Percentiles rank a stretch among this genome's conserved stretches.
These are phyloP conservation scores for Dothideomycetes sp. DNA, from an alignment of 2,329 filamentous ascomycete genomes.

Conservation along the genomic window DNA sequence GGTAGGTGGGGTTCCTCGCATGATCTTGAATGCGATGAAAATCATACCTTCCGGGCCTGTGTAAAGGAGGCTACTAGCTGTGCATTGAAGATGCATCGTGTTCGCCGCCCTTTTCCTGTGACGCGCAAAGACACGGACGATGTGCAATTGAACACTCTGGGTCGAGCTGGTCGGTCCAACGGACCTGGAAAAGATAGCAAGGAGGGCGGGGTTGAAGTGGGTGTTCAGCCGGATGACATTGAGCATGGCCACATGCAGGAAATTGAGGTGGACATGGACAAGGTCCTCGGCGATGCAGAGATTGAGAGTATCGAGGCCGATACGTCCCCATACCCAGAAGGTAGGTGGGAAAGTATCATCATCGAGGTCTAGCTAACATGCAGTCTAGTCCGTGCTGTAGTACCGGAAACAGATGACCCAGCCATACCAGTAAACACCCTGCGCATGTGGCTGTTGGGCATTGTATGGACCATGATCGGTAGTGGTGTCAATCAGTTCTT, in stretches of 20 bases:
- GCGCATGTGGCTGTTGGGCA: constrained; percentile 53
- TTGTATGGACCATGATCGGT: constrained; percentile 45
- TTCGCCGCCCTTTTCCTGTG: constrained; percentile 16
- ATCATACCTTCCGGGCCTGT: too few species aligned
- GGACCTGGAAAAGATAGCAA: constrained; percentile 10
- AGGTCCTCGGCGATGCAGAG: constrained; percentile 37
- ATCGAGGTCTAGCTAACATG: background rate
- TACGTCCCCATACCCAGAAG: constrained; percentile 52
- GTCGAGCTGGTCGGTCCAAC: constrained; percentile 11
- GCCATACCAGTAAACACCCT: constrained; percentile 56
- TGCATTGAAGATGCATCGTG: constrained; percentile 14
- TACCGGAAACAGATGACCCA: constrained; percentile 50
- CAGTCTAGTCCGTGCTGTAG: constrained; percentile 44
- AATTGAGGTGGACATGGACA: constrained; percentile 24
- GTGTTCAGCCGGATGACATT: constrained; percentile 11
- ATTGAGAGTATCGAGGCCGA: constrained; percentile 16
- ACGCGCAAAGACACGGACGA: constrained; percentile 15
- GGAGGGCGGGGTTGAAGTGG: constrained; percentile 7
- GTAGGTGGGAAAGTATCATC: constrained; percentile 1
- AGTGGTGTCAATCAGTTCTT: constrained; percentile 65
- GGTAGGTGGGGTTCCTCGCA: too few species aligned
- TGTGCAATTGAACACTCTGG: constrained; percentile 15
- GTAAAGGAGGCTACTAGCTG: too few species aligned
- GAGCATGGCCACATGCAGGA: constrained; percentile 18
- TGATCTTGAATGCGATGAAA: too few species aligned